Evolutionary conservation across 2,329 filamentous ascomycete species (phyloP), one percentile per base, ranked within the genome.

Genomic region (Pyricularia grisea): DNA sequence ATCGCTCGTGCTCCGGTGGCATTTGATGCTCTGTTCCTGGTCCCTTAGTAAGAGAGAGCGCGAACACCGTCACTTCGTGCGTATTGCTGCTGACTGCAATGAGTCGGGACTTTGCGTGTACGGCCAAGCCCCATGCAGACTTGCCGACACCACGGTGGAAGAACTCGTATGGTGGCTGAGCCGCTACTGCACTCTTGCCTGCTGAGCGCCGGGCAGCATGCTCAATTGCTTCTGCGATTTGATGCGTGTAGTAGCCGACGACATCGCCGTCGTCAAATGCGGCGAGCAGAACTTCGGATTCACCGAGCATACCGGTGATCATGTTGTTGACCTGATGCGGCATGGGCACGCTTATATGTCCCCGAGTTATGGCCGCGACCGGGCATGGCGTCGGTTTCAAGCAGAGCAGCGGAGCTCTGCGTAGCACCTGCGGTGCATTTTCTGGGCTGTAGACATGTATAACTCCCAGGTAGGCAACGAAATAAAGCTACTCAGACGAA

Each of bases 61-160:
- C 83, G 73, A 87, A 88, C 0, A 88, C 81, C 0, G 81, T 84
- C 7, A 85, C 78, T 71, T 85, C 83, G 67, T 76, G 75, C 4
- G 84, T 86, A 76, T 99, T 99, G 0, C 92, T 89, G 73, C 91
- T 92, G 58, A 96, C 90, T 0, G 94, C 95, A 71, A 99, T 90
- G 71, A 97, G 81, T 0, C 94, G 88, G n/a, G 92, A 92, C 71
- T 89, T 81, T 79, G 87, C 85, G 77, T 98, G 94, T 12, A 97
- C 85, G 9, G 93, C 90, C 66, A 97, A 79, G 0, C 94, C 95
- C 95, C 95, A 99, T 2, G 94, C 94, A 70, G 92, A 94, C 28
- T 79, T 81, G 1, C 87, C 87, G 2, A 97, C 93, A 75, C 91
- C 93, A 55, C 91, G 86, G 70, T 88, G 87, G 69, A 97, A 92